These are phyloP conservation scores for Stephania japonica DNA, from an alignment of 164 flowering plant species.

Conservation along the genomic window DNA sequence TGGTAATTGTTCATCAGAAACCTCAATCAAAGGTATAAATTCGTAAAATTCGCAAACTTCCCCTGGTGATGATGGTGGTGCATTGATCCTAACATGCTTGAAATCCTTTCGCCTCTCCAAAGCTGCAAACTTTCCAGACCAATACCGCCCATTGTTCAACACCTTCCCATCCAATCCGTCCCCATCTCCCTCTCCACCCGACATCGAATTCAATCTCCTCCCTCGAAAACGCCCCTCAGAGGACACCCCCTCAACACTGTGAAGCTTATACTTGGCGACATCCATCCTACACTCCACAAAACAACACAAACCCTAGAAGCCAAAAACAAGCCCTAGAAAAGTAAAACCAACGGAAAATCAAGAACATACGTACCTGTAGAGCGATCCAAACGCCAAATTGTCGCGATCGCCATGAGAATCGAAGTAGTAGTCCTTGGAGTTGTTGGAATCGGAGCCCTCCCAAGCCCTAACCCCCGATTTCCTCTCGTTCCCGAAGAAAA, in stretches of 20 bases:
- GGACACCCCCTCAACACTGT: conserved; percentile 19
- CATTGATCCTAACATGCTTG: conserved; percentile 45
- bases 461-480: conserved; percentile 47
- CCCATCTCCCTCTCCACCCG: conserved; percentile 59
- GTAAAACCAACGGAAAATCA: not conserved
- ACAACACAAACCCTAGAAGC: not conserved
- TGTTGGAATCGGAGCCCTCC: conserved; percentile 29
- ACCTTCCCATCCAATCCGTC: conserved; percentile 59
- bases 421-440: conserved; percentile 64
- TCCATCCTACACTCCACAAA: conserved; percentile 59
- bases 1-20: conserved; percentile 16
- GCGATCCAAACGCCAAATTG: conserved; percentile 72
- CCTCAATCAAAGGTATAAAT: conserved; percentile 54
- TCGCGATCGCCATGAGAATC: conserved; percentile 83
- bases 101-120: conserved; percentile 65
- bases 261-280: conserved; percentile 63
- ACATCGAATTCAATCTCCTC: conserved; percentile 19
- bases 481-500: conserved; percentile 23
- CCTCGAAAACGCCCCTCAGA: conserved; percentile 19
- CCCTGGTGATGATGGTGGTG: conserved; percentile 8
- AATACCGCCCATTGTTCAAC: conserved; percentile 72
- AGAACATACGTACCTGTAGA: conserved; percentile 51
- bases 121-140: conserved; percentile 69
- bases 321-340: not conserved
- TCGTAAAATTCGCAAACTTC: conserved; percentile 22